phyloP scores from a whole-genome alignment of 495 filamentous ascomycete species.

The Pyrenopolyporus hunteri region DNA sequence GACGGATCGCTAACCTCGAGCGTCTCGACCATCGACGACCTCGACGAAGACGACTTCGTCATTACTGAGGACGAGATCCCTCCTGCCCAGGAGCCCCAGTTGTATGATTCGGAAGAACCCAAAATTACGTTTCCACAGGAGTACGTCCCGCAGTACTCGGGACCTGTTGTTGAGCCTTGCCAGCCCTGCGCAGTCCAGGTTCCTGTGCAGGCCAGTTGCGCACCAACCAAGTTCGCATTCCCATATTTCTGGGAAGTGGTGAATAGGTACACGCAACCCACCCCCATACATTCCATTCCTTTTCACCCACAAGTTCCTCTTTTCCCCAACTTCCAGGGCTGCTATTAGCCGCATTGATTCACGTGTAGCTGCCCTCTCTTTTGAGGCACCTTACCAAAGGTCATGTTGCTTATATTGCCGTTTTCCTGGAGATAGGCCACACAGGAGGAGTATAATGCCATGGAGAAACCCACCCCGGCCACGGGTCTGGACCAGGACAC shows the following conservation, averaged over 20 bases:
- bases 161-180: slow-evolving; percentile 30
- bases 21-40: slow-evolving; percentile 53
- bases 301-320: slow-evolving; percentile 56
- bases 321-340: slow-evolving; percentile 54
- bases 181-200: slow-evolving; percentile 40
- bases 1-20: slow-evolving; percentile 54
- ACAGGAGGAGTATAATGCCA: slow-evolving; percentile 22
- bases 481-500: slow-evolving; percentile 6
- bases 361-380: slow-evolving; percentile 13
- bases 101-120: slow-evolving; percentile 52
- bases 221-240: slow-evolving; percentile 49
- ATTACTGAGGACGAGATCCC: slow-evolving; percentile 52
- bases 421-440: slow-evolving; percentile 23
- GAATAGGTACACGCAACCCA: slow-evolving; percentile 47
- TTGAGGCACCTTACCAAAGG: slow-evolving; percentile 21
- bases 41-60: slow-evolving; percentile 49
- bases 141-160: slow-evolving; percentile 48
- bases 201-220: slow-evolving; percentile 40
- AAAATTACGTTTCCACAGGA: slow-evolving; percentile 48
- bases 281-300: slow-evolving; percentile 50
- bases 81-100: slow-evolving; percentile 45
- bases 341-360: slow-evolving; percentile 49
- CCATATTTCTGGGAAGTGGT: slow-evolving; percentile 54
- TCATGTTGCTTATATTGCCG: slow-evolving; percentile 31
- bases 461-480: slow-evolving; percentile 11